Conservation (phyloP, 106 monocot species). For the Gastrodia elata region DNA sequence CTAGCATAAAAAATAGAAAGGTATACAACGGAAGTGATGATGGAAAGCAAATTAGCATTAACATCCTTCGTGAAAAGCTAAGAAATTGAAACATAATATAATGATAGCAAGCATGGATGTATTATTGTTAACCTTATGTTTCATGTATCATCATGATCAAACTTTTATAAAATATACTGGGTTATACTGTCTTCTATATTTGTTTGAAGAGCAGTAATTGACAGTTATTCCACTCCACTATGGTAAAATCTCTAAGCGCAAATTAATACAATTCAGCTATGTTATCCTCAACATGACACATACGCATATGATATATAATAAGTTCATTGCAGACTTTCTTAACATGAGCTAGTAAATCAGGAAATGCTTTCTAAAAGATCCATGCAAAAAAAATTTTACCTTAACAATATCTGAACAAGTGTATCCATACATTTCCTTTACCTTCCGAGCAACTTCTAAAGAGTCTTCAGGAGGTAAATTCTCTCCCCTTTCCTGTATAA, state of each 20-base stretch:
- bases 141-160: neutral
- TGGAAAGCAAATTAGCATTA: neutral
- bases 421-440: conserved; percentile 81
- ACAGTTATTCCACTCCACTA: neutral
- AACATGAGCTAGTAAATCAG: neutral
- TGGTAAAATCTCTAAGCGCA: neutral
- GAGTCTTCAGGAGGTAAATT: conserved; percentile 81
- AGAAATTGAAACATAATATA: neutral
- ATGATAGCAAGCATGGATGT: neutral
- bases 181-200: neutral
- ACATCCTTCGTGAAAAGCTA: neutral
- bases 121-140: neutral
- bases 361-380: neutral
- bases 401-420: conserved; percentile 79
- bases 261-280: neutral
- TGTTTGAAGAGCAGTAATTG: neutral
- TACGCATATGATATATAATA: neutral
- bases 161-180: neutral
- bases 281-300: neutral
- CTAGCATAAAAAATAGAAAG: neutral
- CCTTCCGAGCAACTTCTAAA: conserved; percentile 68
- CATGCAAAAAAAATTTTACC: conserved; percentile 28
- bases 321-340: neutral
- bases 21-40: neutral
- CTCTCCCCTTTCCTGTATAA: conserved; percentile 77